A percentile compares a stretch with the other conserved stretches of the same genome.
Evolutionary conservation across 2,329 filamentous ascomycete genomes (phyloP).

Genomic region (Aspergillus spinulosporus): DNA sequence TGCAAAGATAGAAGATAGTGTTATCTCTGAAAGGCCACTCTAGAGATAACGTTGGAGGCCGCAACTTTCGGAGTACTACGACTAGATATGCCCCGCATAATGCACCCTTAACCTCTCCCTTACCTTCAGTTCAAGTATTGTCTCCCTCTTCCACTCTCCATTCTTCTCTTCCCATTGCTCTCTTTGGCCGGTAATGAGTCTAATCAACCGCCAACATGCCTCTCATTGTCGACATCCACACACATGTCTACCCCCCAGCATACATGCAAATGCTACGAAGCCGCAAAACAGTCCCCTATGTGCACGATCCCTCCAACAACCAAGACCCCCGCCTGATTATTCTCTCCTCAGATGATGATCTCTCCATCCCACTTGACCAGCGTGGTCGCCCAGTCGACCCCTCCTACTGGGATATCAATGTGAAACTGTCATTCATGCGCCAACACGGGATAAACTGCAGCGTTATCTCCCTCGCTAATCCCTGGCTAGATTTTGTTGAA

Average conservation of each 20-base stretch:
- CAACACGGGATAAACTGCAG: conserved; percentile 77
- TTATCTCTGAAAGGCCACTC: neutral
- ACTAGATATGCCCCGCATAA: neutral
- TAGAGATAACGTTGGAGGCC: neutral
- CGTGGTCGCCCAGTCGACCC: conserved; percentile 79
- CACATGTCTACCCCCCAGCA: conserved; percentile 62
- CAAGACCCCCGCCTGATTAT: conserved; percentile 48
- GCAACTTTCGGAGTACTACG: neutral
- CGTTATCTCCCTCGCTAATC: conserved; percentile 86
- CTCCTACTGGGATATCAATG: conserved; percentile 75
- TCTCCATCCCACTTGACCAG: conserved; percentile 38
- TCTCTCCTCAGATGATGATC: conserved; percentile 48
- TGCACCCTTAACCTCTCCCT: neutral
- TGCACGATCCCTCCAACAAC: conserved; percentile 41
- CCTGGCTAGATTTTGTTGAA: conserved; percentile 84
- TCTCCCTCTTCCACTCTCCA: neutral
- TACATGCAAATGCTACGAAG: conserved; percentile 60
- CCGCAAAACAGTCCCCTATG: conserved; percentile 50
- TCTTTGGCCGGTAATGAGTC: neutral
- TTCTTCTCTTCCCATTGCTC: neutral
- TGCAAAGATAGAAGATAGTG: neutral
- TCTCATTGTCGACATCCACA: conserved; percentile 61
- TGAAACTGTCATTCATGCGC: conserved; percentile 88
- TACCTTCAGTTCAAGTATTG: neutral
- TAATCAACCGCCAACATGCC: conserved; percentile 29